A percentile compares a stretch with the other conserved stretches of the same genome.
These are phyloP conservation scores for Oryza glumipatula DNA, from an alignment of 176 grass and related monocot genomes.

Conservation along the genomic window DNA sequence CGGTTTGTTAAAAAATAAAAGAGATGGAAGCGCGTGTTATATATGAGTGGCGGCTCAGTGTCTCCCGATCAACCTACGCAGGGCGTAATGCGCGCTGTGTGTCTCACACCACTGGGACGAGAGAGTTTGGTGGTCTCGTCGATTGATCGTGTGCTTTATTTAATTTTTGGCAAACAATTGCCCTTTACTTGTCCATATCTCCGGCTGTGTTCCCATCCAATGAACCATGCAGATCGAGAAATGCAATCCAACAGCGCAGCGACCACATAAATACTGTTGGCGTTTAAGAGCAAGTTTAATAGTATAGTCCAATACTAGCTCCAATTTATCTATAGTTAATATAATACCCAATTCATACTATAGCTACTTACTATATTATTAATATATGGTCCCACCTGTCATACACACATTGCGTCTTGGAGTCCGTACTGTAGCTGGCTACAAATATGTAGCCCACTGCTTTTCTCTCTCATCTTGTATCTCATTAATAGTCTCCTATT, in stretches of 20 bases:
- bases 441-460: fast-evolving
- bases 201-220: background rate
- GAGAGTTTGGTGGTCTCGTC: background rate
- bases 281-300: background rate
- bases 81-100: background rate
- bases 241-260: background rate
- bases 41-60: background rate
- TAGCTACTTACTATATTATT: no score
- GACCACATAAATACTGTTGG: background rate
- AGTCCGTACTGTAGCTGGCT: fast-evolving
- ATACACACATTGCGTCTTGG: no score
- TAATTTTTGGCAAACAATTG: background rate
- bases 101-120: background rate
- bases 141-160: background rate
- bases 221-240: background rate
- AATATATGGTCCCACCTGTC: no score
- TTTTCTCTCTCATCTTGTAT: no score
- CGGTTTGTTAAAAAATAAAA: no score
- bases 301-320: no score
- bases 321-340: no score
- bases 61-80: background rate
- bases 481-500: no score
- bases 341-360: no score
- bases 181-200: background rate
- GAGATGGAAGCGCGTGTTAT: background rate